Evolutionary conservation across 139 green algal genomes (phyloP), one percentile per base, ranked within the genome.

Genomic region (Dunaliella sp.): DNA sequence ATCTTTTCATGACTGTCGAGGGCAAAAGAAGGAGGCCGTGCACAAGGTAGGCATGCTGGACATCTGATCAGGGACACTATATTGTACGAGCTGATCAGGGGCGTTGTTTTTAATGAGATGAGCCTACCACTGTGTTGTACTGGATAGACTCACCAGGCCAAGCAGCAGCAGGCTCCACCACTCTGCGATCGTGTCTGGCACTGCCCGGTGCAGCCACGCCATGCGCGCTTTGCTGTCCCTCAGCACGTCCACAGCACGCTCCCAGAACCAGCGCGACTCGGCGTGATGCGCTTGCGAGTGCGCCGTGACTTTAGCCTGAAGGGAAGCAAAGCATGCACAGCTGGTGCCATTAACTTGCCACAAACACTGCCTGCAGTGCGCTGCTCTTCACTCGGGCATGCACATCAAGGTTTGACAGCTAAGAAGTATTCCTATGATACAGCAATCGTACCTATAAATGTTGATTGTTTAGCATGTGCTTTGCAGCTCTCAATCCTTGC

Each of bases 101-200:
- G n/a, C n/a, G n/a, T n/a, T n/a, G n/a, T n/a, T n/a, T n/a, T n/a
- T n/a, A n/a, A n/a, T n/a, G n/a, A n/a, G n/a, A n/a, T n/a, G n/a
- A n/a, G n/a, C n/a, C n/a, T n/a, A n/a, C n/a, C n/a, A n/a, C n/a
- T n/a, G n/a, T n/a, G n/a, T n/a, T n/a, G n/a, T n/a, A n/a, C n/a
- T n/a, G n/a, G n/a, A n/a, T n/a, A 77, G 72, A n/a, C 72, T 84
- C 38, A 93, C 90, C 25, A 93, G 84, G 25, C 84, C 59, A 72
- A 89, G 83, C 77, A 94, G 88, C 26, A 92, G 7, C 37, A 87
- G 72, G 36, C 72, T 80, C 91, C 91, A 94, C 57, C 86, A 77
- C 86, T 93, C 89, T 21, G 86, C 85, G 25, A 93, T 57, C 26
- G 88, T 93, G 88, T 92, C 88, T 2, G 91, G 91, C 58, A 94